phyloP scores from a whole-genome alignment of 257 asterid species.

The Solanum arcanum region DNA sequence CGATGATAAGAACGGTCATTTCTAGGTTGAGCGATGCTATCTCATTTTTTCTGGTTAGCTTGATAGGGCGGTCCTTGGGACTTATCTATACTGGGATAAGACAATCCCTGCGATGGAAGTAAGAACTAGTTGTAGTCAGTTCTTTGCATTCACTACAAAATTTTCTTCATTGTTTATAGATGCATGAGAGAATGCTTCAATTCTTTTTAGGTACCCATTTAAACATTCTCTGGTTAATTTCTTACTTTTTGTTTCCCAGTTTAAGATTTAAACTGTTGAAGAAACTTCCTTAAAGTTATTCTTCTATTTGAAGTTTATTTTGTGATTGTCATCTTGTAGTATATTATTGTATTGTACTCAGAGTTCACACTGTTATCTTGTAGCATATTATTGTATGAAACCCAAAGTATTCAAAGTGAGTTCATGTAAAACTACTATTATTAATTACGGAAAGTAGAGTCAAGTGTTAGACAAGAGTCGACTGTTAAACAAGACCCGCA shows the following conservation, averaged over 20 bases:
- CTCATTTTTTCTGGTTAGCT: slow-evolving; percentile 72
- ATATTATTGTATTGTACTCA: neutral
- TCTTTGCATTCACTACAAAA: neutral
- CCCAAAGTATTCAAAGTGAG: neutral
- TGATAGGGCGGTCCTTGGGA: slow-evolving; percentile 93
- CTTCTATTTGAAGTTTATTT: neutral
- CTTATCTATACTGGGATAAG: slow-evolving; percentile 88
- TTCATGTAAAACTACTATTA: neutral
- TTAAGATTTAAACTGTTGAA: neutral
- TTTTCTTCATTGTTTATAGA: neutral
- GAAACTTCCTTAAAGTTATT: neutral
- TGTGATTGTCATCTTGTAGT: neutral
- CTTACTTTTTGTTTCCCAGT: neutral
- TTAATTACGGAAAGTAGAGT: neutral
- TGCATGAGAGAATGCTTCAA: neutral
- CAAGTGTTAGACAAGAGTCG: neutral
- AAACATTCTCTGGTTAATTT: neutral
- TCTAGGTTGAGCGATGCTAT: slow-evolving; percentile 73
- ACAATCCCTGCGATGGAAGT: slow-evolving; percentile 74
- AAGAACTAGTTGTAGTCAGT: slow-evolving; percentile 7
- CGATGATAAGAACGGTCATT: slow-evolving; percentile 44
- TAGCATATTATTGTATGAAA: neutral
- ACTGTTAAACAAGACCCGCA: neutral
- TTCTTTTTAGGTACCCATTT: neutral
- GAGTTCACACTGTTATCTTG: neutral